A percentile compares a stretch with the other conserved stretches of the same genome.
phyloP scores from a whole-genome alignment of 768 basidiomycete genomes.

The Mycena pura region DNA sequence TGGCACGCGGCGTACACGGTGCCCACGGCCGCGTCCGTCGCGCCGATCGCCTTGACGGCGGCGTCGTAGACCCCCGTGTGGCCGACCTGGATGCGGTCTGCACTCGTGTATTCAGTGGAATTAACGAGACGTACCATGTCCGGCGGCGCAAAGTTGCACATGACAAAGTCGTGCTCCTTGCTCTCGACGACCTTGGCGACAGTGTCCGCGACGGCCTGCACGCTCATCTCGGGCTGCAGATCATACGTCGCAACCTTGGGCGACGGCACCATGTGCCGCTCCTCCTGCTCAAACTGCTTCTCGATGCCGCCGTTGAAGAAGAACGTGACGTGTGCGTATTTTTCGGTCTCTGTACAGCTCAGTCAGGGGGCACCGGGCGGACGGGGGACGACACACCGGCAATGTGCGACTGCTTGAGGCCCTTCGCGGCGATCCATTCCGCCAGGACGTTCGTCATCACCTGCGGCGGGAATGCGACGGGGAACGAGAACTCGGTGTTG shows the following conservation, averaged over 20 bases:
- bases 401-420: constrained; percentile 85
- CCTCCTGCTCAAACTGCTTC: constrained; percentile 85
- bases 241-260: too few species aligned
- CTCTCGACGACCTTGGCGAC: constrained; percentile 82
- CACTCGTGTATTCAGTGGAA: too few species aligned
- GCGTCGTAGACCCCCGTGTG: constrained; percentile 93
- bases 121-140: constrained; percentile 85
- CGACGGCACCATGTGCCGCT: too few species aligned
- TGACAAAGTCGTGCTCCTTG: constrained; percentile 78
- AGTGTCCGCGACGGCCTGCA: constrained; percentile 87
- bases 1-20: constrained; percentile 86
- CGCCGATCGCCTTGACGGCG: constrained; percentile 84
- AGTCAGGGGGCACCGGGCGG: too few species aligned
- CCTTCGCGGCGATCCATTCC: constrained; percentile 85
- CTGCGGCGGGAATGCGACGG: constrained; percentile 95
- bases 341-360: constrained; percentile 97
- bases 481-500: constrained; percentile 88
- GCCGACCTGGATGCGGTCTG: constrained; percentile 62
- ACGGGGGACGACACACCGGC: constrained; percentile 78
- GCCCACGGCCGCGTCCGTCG: constrained; percentile 90
- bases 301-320: constrained; percentile 98
- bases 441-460: constrained; percentile 93
- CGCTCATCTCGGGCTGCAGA: constrained; percentile 88
- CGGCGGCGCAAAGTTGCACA: too few species aligned
- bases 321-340: constrained; percentile 97